Base-by-base conservation (phyloP, 2,329 filamentous ascomycete species). In the Coniochaeta prunicola region DNA sequence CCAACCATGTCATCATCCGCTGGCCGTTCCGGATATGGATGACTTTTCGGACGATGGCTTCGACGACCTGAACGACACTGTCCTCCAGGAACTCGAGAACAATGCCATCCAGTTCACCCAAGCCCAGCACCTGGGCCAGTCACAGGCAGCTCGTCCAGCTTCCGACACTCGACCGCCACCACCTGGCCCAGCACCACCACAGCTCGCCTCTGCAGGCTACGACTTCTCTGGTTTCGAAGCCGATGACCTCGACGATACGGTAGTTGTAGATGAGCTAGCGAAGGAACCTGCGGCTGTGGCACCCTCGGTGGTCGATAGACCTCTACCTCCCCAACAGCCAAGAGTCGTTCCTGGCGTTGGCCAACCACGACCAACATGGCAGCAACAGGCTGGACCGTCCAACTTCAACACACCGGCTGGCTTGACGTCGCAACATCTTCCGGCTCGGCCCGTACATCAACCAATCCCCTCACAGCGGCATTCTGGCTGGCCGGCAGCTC, bases 21-120 rank as follows among this genome's bases (percentile, higher is more conserved):
- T 48, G 42, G 19, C 42, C 42, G 42, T 26, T 48, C 26, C 55
- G 55, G 61, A 58, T 56, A 80, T 80, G 73, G 83, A 86, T 73
- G 80, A 83, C 61, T 87, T 85, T 68, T 83, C 79, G 60, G 85
- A 87, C 68, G 85, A 86, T 67, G 84, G 79, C 61, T 77, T 89
- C 64, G 84, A 88, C 69, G 77, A 80, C 42, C 73, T 88, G 45
- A 81, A 84, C 63, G 76, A 80, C 62, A 78, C 80, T 62, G 76
- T 76, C 53, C 73, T 88, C 3, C 77, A 83, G 64, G 83, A 87
- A 67, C 80, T 89, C 62, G 86, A 89, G 67, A 80, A 81, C 65
- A 80, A 81, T 66, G 85, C 85, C 40, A 83, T 87, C 63, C 80
- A 81, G 64, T 79, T 79, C 64, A 87, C 85, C 4, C 83, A 86